phyloP scores from a whole-genome alignment of 2,329 filamentous ascomycete genomes.

The Ramularia collo-cygni region DNA sequence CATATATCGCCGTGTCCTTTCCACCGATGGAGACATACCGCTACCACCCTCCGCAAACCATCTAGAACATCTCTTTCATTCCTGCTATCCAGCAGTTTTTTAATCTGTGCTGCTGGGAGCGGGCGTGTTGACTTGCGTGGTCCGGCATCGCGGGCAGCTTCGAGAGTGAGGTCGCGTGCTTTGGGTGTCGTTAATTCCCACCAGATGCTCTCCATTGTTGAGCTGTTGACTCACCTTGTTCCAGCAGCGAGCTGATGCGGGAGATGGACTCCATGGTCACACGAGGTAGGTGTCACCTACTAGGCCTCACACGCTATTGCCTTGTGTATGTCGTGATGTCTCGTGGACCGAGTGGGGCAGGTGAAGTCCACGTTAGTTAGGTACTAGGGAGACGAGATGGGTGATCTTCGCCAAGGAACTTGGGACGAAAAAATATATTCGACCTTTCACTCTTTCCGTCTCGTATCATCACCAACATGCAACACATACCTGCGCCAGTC shows the following conservation, averaged over 20 bases:
- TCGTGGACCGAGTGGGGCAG: no score
- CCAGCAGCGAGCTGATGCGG: conserved; percentile 85
- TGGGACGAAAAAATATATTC: neutral
- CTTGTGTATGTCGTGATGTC: no score
- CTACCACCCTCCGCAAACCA: conserved; percentile 78
- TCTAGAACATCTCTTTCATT: conserved; percentile 90
- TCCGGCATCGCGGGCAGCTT: conserved; percentile 86
- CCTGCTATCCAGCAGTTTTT: conserved; percentile 89
- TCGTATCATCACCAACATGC: no score
- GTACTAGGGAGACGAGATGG: no score
- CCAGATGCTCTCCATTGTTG: conserved; percentile 34
- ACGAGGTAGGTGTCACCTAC: conserved; percentile 14
- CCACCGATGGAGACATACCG: conserved; percentile 52
- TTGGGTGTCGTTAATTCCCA: conserved; percentile 18
- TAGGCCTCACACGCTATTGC: no score
- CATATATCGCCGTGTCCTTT: neutral
- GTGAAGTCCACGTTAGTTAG: no score
- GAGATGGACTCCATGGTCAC: conserved; percentile 85
- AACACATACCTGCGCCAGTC: no score
- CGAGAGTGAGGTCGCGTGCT: conserved; percentile 96
- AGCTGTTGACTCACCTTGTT: conserved; percentile 77
- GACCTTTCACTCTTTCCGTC: neutral
- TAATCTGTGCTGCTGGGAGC: conserved; percentile 75
- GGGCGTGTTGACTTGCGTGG: conserved; percentile 53
- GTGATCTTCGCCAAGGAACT: no score